Evolutionary conservation across 352 stramenopile genomes (phyloP).

Genomic region (Phytophthora citricola): DNA sequence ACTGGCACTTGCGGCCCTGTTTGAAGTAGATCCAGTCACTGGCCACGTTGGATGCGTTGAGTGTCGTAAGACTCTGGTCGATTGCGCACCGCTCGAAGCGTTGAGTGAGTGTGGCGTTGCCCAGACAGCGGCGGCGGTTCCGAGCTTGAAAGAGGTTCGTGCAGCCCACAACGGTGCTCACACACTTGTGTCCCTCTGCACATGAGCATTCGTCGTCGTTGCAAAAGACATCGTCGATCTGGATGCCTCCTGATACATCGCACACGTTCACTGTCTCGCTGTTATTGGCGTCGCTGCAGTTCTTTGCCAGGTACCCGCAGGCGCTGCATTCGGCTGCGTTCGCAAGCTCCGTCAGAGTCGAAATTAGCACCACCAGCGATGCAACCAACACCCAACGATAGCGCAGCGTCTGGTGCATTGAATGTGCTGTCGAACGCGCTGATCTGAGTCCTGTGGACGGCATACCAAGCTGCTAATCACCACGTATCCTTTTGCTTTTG

Average conservation of each 20-base stretch:
- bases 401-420: conserved; percentile 20
- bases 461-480: conserved; percentile 25
- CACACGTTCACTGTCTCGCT: conserved; percentile 52
- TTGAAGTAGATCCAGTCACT: conserved; percentile 83
- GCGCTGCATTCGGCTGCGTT: conserved; percentile 54
- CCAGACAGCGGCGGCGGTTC: conserved; percentile 74
- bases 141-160: conserved; percentile 73
- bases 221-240: conserved; percentile 88
- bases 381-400: conserved; percentile 21
- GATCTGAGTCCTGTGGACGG: conserved; percentile 13
- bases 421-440: background rate
- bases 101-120: conserved; percentile 45
- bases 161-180: conserved; percentile 73
- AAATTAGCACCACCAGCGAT: conserved; percentile 30
- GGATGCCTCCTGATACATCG: conserved; percentile 57
- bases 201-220: conserved; percentile 67
- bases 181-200: conserved; percentile 54
- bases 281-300: conserved; percentile 48
- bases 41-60: conserved; percentile 56
- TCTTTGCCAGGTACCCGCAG: conserved; percentile 71
- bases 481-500: conserved; percentile 26
- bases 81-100: conserved; percentile 65
- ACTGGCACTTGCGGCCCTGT: conserved; percentile 52
- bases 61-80: conserved; percentile 52
- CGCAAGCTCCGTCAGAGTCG: conserved; percentile 7